Evolutionary conservation across 2,329 filamentous ascomycete species (phyloP).

Genomic region (Phyllosticta paracitricarpa): DNA sequence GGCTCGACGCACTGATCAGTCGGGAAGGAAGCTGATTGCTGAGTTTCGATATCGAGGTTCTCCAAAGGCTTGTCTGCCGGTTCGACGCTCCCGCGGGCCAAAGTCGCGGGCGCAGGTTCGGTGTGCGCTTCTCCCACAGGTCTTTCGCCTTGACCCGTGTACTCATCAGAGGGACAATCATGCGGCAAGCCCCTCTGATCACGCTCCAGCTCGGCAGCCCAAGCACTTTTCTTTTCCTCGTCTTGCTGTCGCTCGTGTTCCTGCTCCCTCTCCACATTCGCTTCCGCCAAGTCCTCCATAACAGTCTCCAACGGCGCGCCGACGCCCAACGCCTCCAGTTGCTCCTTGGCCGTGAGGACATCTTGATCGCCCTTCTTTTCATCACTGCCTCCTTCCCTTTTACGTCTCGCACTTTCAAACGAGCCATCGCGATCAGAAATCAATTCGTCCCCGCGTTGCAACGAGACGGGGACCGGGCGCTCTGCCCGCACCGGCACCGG

Average conservation of each 20-base stretch:
- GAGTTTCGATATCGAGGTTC: too few relatives aligned
- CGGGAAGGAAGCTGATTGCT: neutral
- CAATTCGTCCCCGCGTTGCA: neutral
- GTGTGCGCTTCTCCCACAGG: too few relatives aligned
- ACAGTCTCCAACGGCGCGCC: conserved; percentile 16
- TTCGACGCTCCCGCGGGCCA: too few relatives aligned
- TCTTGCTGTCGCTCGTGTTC: neutral
- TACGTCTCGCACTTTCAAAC: neutral
- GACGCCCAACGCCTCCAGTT: conserved; percentile 21
- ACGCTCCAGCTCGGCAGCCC: too few relatives aligned
- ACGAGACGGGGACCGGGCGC: neutral
- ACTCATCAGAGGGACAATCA: too few relatives aligned
- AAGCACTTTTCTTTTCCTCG: neutral
- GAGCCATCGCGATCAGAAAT: neutral
- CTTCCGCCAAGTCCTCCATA: conserved; percentile 12
- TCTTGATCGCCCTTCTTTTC: conserved; percentile 21
- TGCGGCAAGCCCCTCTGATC: too few relatives aligned
- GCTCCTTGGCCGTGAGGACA: conserved; percentile 40
- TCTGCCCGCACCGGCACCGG: neutral
- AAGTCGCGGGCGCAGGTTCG: too few relatives aligned
- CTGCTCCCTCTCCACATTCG: conserved; percentile 5
- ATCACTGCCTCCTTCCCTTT: neutral
- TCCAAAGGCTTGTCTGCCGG: too few relatives aligned
- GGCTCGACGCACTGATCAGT: neutral
- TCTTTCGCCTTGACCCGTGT: neutral